A percentile compares a stretch with the other conserved stretches of the same genome.
phyloP scores from a whole-genome alignment of 768 basidiomycete genomes.

The Sporobolomyces pararoseus region DNA sequence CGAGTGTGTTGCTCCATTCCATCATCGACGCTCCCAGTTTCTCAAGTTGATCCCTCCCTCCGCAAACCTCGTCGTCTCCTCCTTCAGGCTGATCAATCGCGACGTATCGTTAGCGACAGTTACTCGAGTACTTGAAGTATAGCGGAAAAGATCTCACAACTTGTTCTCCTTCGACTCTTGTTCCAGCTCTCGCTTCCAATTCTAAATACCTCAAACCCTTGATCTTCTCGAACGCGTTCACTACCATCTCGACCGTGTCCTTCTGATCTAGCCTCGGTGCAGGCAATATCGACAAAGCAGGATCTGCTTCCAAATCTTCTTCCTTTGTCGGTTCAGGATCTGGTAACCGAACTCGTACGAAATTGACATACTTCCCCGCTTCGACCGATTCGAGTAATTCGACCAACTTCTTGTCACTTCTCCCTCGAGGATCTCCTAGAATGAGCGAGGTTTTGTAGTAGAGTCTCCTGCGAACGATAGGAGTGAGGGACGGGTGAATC shows the following conservation, averaged over 20 bases:
- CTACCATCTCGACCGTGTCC: background rate
- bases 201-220: conserved; percentile 3
- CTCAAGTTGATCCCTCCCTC: background rate
- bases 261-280: background rate
- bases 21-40: background rate
- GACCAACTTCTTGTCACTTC: background rate
- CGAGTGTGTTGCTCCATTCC: background rate
- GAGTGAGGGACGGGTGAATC: conserved; percentile 8
- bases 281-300: background rate
- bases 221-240: background rate
- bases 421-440: background rate
- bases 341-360: conserved; percentile 9
- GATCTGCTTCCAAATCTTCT: conserved; percentile 1
- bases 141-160: background rate
- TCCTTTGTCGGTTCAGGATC: background rate
- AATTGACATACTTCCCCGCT: background rate
- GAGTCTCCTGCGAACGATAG: conserved; percentile 17
- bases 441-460: conserved; percentile 11
- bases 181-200: conserved; percentile 10
- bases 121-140: background rate
- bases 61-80: background rate
- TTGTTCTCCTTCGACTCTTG: background rate
- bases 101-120: background rate
- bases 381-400: background rate
- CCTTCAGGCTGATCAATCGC: background rate